Evolutionary conservation across 345 rosid species (phyloP), one percentile per base, ranked within the genome.

Genomic region (Hypericum androsaemum): DNA sequence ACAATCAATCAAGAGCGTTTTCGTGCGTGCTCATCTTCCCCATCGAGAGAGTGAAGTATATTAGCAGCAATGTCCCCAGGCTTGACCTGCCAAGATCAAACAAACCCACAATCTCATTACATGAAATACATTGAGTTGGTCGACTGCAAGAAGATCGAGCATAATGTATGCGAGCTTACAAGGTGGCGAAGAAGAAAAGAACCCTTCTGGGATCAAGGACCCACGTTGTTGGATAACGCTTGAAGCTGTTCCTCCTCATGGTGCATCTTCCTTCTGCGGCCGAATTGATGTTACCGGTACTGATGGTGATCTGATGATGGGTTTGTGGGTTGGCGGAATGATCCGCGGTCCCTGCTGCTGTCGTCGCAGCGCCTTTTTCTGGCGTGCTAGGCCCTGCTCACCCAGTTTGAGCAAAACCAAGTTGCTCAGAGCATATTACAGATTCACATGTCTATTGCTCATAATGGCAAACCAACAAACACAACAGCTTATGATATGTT

Each of bases 1-100:
- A 38, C 14, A 12, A 28, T 62, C 72, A 68, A 58, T 84, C 81
- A 49, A 76, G 66, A 43, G 60, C 56, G 54, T 38, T 62, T 32
- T 70, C 77, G 7, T 66, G 77, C 8, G 60, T 56, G 40, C 16
- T 58, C 38, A 64, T 44, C 69, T 77, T 80, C 63, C 72, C 66
- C 7, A 80, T 66, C 4, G 84, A 75, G 15, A 87, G 87, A 6
- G 98, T 92, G 81, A 92, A 88, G 62, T 77, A 82, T 71, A 92
- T 92, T 71, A 92, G 64, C 77, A 92, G 67, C 52, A 92, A 74
- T 17, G 98, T 82, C 57, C 98, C 98, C 70, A 92, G 64, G 75
- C 98, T 84, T 36, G 98, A 92, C 77, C 98, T 92, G 83, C 63
- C 48, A 53, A 47, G 12, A 35, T 13, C 40, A 41, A 43, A 58